Conservation (phyloP, 139 green algal species). For the Chlorella sorokiniana region DNA sequence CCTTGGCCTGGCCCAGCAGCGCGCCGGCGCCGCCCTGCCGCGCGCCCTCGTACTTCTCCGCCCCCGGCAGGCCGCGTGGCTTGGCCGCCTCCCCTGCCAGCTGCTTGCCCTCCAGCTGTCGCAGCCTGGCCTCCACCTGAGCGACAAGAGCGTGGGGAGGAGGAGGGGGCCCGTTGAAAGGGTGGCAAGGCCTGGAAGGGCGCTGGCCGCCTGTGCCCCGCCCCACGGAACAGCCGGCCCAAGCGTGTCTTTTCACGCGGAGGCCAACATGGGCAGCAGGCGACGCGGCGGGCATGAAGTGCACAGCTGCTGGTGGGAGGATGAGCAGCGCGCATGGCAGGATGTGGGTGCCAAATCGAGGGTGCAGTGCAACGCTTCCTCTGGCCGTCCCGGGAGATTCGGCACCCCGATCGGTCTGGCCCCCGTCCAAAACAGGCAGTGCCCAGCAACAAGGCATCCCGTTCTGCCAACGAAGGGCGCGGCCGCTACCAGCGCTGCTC, state of each 20-base stretch:
- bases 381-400: conserved; percentile 58
- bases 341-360: conserved; percentile 59
- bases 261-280: not conserved
- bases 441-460: conserved; percentile 29
- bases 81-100: conserved; percentile 64
- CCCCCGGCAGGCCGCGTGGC: conserved; percentile 46
- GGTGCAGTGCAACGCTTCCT: conserved; percentile 50
- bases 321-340: not conserved
- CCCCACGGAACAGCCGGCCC: no score
- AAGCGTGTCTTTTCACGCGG: no score
- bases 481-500: no score
- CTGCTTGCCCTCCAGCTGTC: conserved; percentile 89
- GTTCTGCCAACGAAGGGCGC: conserved; percentile 48
- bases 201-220: no score
- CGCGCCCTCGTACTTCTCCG: conserved; percentile 74
- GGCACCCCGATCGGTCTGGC: conserved; percentile 46
- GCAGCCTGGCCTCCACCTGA: conserved; percentile 90
- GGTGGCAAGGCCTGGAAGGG: not conserved
- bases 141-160: not conserved
- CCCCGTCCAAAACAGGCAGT: conserved; percentile 58
- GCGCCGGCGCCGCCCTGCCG: conserved; percentile 51
- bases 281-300: not conserved
- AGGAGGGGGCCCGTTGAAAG: not conserved
- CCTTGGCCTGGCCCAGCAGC: conserved; percentile 59
- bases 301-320: not conserved